Evolutionary conservation across 2,329 filamentous ascomycete species (phyloP).

Genomic region (Mycosphaerella sp.): DNA sequence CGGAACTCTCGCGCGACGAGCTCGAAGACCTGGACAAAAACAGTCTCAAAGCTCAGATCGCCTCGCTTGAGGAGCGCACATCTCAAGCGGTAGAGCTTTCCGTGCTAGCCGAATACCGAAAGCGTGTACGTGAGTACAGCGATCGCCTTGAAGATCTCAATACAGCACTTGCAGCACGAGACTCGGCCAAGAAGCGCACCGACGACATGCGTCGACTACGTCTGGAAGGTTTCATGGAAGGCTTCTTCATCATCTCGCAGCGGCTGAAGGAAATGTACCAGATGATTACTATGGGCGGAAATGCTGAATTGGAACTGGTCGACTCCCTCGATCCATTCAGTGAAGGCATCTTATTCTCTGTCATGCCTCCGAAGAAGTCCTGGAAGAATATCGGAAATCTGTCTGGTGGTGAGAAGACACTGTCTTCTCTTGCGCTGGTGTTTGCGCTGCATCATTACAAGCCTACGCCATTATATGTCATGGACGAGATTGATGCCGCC

Average conservation of each 20-base stretch:
- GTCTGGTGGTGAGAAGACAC: conserved; percentile 93
- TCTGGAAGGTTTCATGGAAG: conserved; percentile 96
- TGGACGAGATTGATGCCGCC: conserved; percentile 99
- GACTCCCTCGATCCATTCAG: conserved; percentile 95
- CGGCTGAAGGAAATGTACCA: conserved; percentile 99
- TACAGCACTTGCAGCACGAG: conserved; percentile 68
- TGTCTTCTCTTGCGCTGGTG: conserved; percentile 88
- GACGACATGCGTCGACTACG: conserved; percentile 87
- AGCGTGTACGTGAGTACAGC: conserved; percentile 75
- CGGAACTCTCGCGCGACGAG: conserved; percentile 69
- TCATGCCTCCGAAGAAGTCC: conserved; percentile 99
- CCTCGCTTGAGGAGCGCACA: conserved; percentile 64
- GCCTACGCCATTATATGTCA: conserved; percentile 94
- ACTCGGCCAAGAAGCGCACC: conserved; percentile 82
- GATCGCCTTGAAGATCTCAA: conserved; percentile 78
- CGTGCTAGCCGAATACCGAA: conserved; percentile 82
- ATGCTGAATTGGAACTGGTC: conserved; percentile 93
- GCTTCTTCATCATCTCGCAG: conserved; percentile 87
- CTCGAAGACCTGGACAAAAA: conserved; percentile 58
- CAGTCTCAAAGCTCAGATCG: conserved; percentile 58
- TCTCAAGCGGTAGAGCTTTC: conserved; percentile 84
- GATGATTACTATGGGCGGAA: conserved; percentile 99
- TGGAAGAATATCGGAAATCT: conserved; percentile 99
- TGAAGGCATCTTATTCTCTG: conserved; percentile 92
- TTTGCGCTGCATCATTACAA: conserved; percentile 98